Evolutionary conservation across 768 basidiomycete genomes (phyloP).

Genomic region (Amanita thiersii): DNA sequence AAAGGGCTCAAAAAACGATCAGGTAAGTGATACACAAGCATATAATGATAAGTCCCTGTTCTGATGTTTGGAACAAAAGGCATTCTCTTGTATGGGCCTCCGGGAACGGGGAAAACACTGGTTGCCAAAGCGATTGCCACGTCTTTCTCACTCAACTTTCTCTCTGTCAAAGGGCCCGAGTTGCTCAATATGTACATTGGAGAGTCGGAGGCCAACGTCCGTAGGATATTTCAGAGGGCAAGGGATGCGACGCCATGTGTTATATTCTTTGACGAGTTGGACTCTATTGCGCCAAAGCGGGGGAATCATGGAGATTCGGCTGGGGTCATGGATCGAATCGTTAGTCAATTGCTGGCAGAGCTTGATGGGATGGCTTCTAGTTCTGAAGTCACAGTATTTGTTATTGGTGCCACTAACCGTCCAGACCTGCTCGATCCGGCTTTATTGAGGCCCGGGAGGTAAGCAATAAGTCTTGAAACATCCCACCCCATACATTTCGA

Average conservation of each 20-base stretch:
- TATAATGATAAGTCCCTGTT: no score
- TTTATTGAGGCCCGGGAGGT: slow-evolving; percentile 82
- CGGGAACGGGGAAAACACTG: slow-evolving; percentile 92
- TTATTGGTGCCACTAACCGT: slow-evolving; percentile 93
- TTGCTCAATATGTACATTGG: slow-evolving; percentile 98
- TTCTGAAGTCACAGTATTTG: slow-evolving; percentile 71
- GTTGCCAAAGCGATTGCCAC: slow-evolving; percentile 96
- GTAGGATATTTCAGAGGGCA: slow-evolving; percentile 85
- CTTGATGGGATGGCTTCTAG: slow-evolving; percentile 80
- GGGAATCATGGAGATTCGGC: slow-evolving; percentile 95
- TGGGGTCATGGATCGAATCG: slow-evolving; percentile 97
- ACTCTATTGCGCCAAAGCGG: slow-evolving; percentile 90
- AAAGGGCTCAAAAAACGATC: slow-evolving; percentile 94
- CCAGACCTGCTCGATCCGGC: slow-evolving; percentile 91
- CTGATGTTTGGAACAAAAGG: no score
- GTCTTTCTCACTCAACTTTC: slow-evolving; percentile 90
- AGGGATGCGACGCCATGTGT: slow-evolving; percentile 91
- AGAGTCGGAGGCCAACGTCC: slow-evolving; percentile 96
- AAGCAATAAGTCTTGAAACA: slow-evolving; percentile 14
- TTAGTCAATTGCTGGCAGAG: slow-evolving; percentile 90
- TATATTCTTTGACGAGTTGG: slow-evolving; percentile 95
- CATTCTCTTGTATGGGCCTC: slow-evolving; percentile 88
- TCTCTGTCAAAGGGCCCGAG: slow-evolving; percentile 96
- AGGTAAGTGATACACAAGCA: slow-evolving; percentile 53
- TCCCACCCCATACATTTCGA: neutral